Evolutionary conservation across 1,139 yeast species (phyloP).

Genomic region (Candida freyschussii): DNA sequence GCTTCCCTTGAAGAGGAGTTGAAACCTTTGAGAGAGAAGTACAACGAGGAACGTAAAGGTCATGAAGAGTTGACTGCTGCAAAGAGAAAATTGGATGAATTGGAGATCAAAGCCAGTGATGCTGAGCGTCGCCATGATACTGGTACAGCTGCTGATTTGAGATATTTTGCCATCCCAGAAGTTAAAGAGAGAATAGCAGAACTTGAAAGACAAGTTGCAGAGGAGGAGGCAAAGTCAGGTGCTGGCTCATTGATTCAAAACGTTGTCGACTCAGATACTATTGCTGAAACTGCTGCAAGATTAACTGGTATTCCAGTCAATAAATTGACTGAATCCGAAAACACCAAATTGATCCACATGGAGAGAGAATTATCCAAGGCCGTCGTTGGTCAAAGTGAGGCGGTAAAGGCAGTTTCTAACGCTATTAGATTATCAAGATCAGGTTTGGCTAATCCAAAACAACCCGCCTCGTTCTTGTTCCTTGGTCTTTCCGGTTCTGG

Average conservation of each 20-base stretch:
- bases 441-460: conserved; percentile 93
- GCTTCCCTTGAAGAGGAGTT: conserved; percentile 84
- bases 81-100: conserved; percentile 85
- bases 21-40: conserved; percentile 80
- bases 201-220: conserved; percentile 71
- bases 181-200: conserved; percentile 68
- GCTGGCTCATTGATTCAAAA: conserved; percentile 70
- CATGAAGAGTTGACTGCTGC: conserved; percentile 87
- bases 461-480: conserved; percentile 93
- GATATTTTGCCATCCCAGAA: conserved; percentile 97
- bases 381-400: conserved; percentile 95
- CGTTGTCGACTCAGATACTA: conserved; percentile 89
- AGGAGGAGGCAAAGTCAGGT: conserved; percentile 63
- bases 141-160: conserved; percentile 89
- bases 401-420: conserved; percentile 93
- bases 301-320: conserved; percentile 98
- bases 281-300: conserved; percentile 95
- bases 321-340: conserved; percentile 92
- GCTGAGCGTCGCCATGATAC: conserved; percentile 97
- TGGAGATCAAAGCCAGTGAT: conserved; percentile 87
- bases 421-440: conserved; percentile 91
- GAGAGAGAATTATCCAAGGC: conserved; percentile 75
- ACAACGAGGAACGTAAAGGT: conserved; percentile 82
- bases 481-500: conserved; percentile 97
- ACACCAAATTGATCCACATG: conserved; percentile 88